phyloP scores from a whole-genome alignment of 306 rosid genomes.

The Carpinus fangiana region DNA sequence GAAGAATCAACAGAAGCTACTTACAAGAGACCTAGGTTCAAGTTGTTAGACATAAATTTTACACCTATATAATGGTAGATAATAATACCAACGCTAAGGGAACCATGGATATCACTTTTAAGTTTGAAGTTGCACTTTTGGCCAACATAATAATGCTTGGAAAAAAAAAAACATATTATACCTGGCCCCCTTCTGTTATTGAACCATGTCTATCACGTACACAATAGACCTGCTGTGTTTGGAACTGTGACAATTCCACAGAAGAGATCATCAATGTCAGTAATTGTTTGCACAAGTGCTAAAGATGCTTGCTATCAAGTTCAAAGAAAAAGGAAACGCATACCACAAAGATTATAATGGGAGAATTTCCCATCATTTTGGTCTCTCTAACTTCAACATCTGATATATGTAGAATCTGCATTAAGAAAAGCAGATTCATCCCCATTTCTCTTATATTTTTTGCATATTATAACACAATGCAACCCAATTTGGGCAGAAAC shows the following conservation, averaged over 20 bases:
- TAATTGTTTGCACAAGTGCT: conserved; percentile 13
- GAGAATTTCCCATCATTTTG: conserved; percentile 81
- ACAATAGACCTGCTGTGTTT: conserved; percentile 89
- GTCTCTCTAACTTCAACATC: conserved; percentile 76
- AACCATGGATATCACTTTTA: background rate
- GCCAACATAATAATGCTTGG: background rate
- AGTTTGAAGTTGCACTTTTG: background rate
- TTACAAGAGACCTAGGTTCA: background rate
- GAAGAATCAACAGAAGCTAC: background rate
- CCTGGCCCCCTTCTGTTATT: conserved; percentile 92
- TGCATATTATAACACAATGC: too few relatives aligned
- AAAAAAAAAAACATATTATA: conserved; percentile 28
- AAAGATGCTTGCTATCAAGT: conserved; percentile 16
- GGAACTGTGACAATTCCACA: conserved; percentile 59
- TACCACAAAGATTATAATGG: conserved; percentile 72
- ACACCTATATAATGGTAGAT: background rate
- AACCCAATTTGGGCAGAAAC: too few relatives aligned
- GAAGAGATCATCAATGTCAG: conserved; percentile 17
- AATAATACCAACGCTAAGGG: background rate
- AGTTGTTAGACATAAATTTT: background rate
- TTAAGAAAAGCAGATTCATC: conserved; percentile 1
- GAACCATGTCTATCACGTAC: conserved; percentile 72
- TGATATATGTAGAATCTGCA: conserved; percentile 86
- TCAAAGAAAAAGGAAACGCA: conserved; percentile 14
- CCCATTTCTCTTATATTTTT: too few relatives aligned